phyloP scores from a whole-genome alignment of 2,329 filamentous ascomycete species.

The Bipolaris cookei region DNA sequence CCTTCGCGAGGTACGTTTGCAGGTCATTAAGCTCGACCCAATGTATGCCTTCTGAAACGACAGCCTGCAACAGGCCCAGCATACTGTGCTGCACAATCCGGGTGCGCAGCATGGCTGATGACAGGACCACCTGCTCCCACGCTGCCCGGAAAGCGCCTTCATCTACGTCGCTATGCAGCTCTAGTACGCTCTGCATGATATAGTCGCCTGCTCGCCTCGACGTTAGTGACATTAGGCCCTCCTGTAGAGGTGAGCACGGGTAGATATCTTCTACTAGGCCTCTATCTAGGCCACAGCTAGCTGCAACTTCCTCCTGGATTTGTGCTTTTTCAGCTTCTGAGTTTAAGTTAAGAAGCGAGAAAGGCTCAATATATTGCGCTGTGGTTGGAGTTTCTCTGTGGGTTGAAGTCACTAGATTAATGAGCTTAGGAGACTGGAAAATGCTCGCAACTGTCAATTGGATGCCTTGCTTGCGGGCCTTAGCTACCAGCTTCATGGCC shows the following conservation, averaged over 20 bases:
- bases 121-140: conserved; percentile 1
- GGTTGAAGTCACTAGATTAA: not conserved
- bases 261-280: conserved; percentile 58
- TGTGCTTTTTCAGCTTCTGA: not conserved
- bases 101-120: conserved; percentile 5
- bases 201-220: conserved; percentile 60
- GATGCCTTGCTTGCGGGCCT: conserved; percentile 8
- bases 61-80: conserved; percentile 18
- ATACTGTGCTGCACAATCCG: conserved; percentile 1
- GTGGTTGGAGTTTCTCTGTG: not conserved
- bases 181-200: conserved; percentile 46
- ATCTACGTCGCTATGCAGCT: not conserved
- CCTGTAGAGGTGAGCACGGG: conserved; percentile 62
- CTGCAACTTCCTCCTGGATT: conserved; percentile 4
- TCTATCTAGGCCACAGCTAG: not conserved
- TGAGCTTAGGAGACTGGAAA: conserved; percentile 1
- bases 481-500: conserved; percentile 31
- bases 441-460: not conserved
- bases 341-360: conserved; percentile 12
- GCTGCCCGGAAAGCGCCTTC: conserved; percentile 1
- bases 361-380: not conserved
- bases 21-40: conserved; percentile 14
- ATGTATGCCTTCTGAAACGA: conserved; percentile 14
- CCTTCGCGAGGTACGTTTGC: conserved; percentile 3
- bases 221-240: conserved; percentile 61